phyloP scores from a whole-genome alignment of 163 green algal species.

The Scenedesmus sp. region DNA sequence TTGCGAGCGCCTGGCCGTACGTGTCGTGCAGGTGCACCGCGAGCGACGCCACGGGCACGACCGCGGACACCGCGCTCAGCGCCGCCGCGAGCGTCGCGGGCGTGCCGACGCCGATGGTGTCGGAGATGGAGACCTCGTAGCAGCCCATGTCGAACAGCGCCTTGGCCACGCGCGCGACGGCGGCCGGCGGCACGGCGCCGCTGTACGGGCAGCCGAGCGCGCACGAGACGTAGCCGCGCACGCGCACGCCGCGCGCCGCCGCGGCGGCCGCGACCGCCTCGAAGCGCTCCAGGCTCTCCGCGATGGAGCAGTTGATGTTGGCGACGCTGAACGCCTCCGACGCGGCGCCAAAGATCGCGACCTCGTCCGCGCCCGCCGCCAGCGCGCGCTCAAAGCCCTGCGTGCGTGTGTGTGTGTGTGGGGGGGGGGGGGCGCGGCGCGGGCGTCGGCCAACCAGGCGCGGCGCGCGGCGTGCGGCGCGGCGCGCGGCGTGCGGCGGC shows the following conservation, averaged over 20 bases:
- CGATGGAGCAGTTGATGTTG: conserved; percentile 85
- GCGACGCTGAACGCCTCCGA: conserved; percentile 83
- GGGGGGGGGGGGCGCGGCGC: background rate
- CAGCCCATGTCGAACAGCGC: conserved; percentile 84
- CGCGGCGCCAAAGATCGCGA: conserved; percentile 89
- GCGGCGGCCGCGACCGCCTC: conserved; percentile 67
- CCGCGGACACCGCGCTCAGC: conserved; percentile 63
- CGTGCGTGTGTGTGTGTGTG: conserved; percentile 6
- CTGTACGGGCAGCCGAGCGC: conserved; percentile 86
- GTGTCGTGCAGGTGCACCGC: conserved; percentile 65
- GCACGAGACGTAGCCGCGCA: conserved; percentile 88
- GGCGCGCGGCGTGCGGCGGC: too few relatives aligned
- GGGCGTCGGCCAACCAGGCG: too few relatives aligned
- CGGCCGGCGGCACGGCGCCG: conserved; percentile 69
- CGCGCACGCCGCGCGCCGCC: conserved; percentile 42
- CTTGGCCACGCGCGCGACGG: conserved; percentile 71
- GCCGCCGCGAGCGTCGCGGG: conserved; percentile 66
- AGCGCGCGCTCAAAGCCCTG: conserved; percentile 78
- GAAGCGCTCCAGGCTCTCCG: conserved; percentile 78
- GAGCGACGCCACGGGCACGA: conserved; percentile 63
- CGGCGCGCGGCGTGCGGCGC: too few relatives aligned
- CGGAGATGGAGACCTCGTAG: conserved; percentile 88
- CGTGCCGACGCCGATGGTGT: conserved; percentile 89
- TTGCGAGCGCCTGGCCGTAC: conserved; percentile 87
- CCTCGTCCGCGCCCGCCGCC: conserved; percentile 71